Evolutionary conservation across 768 basidiomycete species (phyloP).

Genomic region (Calocybe cyanea): DNA sequence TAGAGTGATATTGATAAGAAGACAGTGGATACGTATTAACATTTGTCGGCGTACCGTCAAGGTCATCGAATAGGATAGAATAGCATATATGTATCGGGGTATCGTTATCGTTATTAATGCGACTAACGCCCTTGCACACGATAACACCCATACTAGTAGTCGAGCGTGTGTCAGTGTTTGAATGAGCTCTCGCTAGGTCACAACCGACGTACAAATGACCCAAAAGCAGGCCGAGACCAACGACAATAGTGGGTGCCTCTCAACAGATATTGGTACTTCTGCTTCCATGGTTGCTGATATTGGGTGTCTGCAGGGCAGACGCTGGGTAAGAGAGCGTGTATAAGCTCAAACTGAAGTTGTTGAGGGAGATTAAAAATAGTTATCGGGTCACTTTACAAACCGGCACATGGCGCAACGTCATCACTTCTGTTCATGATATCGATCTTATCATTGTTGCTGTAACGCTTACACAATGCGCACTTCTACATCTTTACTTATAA

Average conservation of each 20-base stretch:
- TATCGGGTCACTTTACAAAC: no score
- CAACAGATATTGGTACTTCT: slow-evolving; percentile 30
- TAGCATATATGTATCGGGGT: slow-evolving; percentile 71
- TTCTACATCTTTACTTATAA: no score
- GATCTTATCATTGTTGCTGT: not conserved
- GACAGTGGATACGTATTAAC: not conserved
- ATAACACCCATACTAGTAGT: slow-evolving; percentile 70
- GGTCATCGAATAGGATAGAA: slow-evolving; percentile 86
- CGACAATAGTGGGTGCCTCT: slow-evolving; percentile 70
- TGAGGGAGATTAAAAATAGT: no score
- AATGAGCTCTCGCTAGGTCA: slow-evolving; percentile 2
- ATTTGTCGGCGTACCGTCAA: slow-evolving; percentile 55
- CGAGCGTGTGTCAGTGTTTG: slow-evolving; percentile 2
- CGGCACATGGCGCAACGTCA: not conserved
- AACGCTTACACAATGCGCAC: no score
- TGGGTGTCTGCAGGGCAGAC: no score
- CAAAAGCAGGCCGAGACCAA: slow-evolving; percentile 81
- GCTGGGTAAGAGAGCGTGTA: no score
- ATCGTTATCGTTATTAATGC: slow-evolving; percentile 81
- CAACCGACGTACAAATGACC: slow-evolving; percentile 65
- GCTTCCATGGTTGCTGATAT: slow-evolving; percentile 29
- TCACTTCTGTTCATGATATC: not conserved
- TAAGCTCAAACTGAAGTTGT: no score
- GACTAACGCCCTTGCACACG: slow-evolving; percentile 71
- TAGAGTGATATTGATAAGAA: not conserved